Conservation (phyloP, 169 alveolate species). For the Miamiensis avidus region DNA sequence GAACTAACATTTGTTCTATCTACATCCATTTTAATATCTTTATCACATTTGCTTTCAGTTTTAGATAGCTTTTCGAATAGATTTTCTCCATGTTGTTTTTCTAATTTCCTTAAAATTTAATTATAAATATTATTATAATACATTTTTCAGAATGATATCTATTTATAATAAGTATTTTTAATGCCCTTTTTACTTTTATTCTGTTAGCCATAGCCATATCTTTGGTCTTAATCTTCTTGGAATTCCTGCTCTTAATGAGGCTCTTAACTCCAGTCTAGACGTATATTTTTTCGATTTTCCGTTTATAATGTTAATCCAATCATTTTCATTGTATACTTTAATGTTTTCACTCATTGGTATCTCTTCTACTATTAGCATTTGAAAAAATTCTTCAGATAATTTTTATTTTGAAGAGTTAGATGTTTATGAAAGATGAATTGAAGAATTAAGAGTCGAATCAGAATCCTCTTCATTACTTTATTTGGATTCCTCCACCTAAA, state of each 20-base stretch:
- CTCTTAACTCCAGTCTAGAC: slow-evolving; percentile 46
- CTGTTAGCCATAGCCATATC: neutral
- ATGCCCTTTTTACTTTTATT: neutral
- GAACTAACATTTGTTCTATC: neutral
- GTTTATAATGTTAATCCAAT: neutral
- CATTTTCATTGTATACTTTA: neutral
- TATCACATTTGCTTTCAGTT: neutral
- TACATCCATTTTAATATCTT: neutral
- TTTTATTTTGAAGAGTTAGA: too few relatives aligned
- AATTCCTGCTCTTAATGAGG: neutral
- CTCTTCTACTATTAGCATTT: neutral
- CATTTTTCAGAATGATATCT: too few relatives aligned
- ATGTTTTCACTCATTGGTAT: neutral
- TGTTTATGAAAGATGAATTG: too few relatives aligned
- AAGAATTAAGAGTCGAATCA: too few relatives aligned
- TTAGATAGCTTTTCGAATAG: neutral
- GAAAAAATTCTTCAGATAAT: neutral
- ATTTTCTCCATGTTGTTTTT: neutral
- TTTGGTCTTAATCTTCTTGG: neutral
- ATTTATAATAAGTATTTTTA: too few relatives aligned
- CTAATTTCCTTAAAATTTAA: neutral
- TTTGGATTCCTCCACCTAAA: too few relatives aligned
- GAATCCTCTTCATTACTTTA: too few relatives aligned
- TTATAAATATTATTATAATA: too few relatives aligned
- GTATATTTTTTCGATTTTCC: neutral